These are phyloP conservation scores for Ophiostoma fasciatum DNA, from an alignment of 2,329 filamentous ascomycete genomes.

Conservation along the genomic window DNA sequence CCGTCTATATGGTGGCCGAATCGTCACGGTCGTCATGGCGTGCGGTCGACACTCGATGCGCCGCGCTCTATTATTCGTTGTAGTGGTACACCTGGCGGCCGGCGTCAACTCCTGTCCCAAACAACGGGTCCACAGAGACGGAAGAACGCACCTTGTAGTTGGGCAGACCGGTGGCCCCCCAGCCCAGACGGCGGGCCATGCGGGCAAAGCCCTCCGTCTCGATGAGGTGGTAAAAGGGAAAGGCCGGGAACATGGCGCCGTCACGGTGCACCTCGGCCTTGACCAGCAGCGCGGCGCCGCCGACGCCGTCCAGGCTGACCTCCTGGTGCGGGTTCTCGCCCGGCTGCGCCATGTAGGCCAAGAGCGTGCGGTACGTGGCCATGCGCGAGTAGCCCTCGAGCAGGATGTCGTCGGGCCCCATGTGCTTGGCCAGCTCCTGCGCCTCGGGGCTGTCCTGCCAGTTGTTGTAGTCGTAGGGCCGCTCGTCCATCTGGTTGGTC, in stretches of 20 bases:
- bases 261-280: conserved; percentile 96
- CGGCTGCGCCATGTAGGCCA: conserved; percentile 63
- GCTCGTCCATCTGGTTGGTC: conserved; percentile 54
- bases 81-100: conserved; percentile 81
- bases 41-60: not conserved
- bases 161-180: conserved; percentile 73
- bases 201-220: conserved; percentile 97
- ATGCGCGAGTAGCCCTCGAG: conserved; percentile 89
- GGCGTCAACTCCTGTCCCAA: no score
- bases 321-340: conserved; percentile 43
- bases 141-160: conserved; percentile 71
- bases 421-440: conserved; percentile 55
- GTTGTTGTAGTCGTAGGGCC: conserved; percentile 93
- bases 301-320: conserved; percentile 79
- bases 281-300: conserved; percentile 80
- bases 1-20: not conserved
- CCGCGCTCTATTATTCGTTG: conserved; percentile 47
- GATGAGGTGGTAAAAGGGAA: conserved; percentile 90
- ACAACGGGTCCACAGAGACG: not conserved
- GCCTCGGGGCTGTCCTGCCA: conserved; percentile 86
- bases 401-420: conserved; percentile 85
- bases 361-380: conserved; percentile 79
- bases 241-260: conserved; percentile 96
- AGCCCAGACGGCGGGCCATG: conserved; percentile 84
- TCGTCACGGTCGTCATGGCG: not conserved